phyloP scores from a whole-genome alignment of 1,284 basidiomycete species.

The Papiliotrema nemorosa region DNA sequence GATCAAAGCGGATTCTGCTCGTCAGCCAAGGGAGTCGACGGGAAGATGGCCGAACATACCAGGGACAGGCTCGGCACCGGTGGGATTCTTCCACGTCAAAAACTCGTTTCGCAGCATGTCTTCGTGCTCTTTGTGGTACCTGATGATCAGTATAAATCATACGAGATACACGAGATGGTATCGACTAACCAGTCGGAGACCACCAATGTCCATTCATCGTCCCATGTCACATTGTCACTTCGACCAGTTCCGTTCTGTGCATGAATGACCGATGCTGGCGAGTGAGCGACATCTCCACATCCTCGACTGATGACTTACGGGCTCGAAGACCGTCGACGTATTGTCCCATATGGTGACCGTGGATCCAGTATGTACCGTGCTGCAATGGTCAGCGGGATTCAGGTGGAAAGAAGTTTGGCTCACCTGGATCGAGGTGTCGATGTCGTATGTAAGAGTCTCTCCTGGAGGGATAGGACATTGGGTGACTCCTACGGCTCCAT shows the following conservation, averaged over 20 bases:
- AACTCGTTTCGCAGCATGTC: conserved; percentile 63
- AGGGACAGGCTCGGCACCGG: conserved; percentile 82
- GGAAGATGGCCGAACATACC: conserved; percentile 48
- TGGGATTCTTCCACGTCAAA: conserved; percentile 67
- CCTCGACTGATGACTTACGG: conserved; percentile 19
- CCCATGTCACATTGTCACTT: conserved; percentile 60
- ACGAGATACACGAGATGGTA: no score
- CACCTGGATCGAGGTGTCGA: conserved; percentile 73
- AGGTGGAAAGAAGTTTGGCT: background rate
- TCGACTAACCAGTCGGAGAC: conserved; percentile 84
- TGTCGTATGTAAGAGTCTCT: conserved; percentile 67
- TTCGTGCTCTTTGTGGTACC: conserved; percentile 66
- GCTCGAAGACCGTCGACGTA: conserved; percentile 61
- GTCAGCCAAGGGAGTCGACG: background rate
- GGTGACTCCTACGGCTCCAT: conserved; percentile 76
- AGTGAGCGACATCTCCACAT: background rate
- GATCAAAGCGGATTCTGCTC: conserved; percentile 70
- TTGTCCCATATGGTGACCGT: conserved; percentile 65
- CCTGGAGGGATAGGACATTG: conserved; percentile 87
- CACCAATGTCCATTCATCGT: conserved; percentile 85
- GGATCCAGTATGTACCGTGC: conserved; percentile 83
- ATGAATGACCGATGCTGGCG: conserved; percentile 65
- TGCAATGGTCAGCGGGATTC: conserved; percentile 2
- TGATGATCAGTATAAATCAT: no score
- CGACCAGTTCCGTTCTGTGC: conserved; percentile 51